Evolutionary conservation across 805 yeast genomes (phyloP), one percentile per base, ranked within the genome.

Genomic region (Candida fluviatilis): DNA sequence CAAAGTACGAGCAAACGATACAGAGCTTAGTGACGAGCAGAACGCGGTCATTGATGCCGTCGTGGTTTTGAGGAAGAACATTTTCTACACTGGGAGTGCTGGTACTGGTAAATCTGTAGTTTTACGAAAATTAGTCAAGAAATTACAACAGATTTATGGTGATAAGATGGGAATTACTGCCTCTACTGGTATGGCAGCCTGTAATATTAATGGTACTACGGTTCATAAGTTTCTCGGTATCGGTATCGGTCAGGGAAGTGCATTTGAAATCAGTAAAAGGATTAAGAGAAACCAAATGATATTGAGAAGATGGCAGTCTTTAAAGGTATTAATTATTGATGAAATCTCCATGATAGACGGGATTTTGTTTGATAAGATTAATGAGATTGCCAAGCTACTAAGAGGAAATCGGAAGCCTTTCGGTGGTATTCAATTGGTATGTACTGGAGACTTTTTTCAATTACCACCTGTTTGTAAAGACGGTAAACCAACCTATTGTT

Each of bases 391-490:
- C 0, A 71, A 82, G 47, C 52, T 50, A 1, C 37, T 83, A 2
- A 59, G 85, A 4, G 71, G 82, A 27, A 66, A 61, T 16, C 57
- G 65, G 11, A 48, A 46, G 35, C 96, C 97, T 0, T 93, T 93
- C 69, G 99, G 99, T 4, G 99, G 99, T 0, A 82, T 93, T 31
- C 99, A 93, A 53, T 49, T 93, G 12, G 77, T 93, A 10, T 61
- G 90, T 25, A 84, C 95, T 3, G 99, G 99, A n/a, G 99, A 93
- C 62, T 90, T 91, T 56, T 90, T 84, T 60, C 99, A 93, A 62
- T 69, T 93, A 31, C 99, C 99, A 1, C 99, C 99, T 0, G 95
- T 93, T 5, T 66, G 72, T 8, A 68, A 64, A 30, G 60, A 55
- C 15, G 59, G 58, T 0, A 53, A 44, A 29, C 60, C 64, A 2